Conservation (phyloP, 345 rosid species). For the Citrus unshiu region DNA sequence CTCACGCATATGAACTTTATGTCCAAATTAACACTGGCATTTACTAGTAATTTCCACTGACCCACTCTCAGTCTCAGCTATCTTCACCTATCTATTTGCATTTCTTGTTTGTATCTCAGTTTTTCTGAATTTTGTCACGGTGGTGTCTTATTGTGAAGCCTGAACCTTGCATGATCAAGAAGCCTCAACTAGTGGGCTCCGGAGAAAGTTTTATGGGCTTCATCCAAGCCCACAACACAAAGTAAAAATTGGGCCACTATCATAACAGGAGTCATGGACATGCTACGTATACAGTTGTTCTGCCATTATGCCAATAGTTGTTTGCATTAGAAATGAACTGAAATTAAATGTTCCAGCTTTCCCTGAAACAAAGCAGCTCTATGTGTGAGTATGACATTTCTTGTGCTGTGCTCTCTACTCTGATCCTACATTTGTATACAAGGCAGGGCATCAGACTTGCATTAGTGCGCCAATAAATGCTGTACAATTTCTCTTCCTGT, state of each 20-base stretch:
- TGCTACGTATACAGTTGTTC: no score
- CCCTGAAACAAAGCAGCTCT: background rate
- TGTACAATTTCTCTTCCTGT: conserved; percentile 20
- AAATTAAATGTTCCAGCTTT: conserved; percentile 3
- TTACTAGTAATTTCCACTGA: no score
- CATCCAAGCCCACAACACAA: background rate
- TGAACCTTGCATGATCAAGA: background rate
- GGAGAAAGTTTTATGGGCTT: background rate
- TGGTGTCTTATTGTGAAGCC: no score
- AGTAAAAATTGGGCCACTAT: no score
- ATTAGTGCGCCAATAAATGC: conserved; percentile 20
- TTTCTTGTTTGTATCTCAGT: no score
- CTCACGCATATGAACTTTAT: no score
- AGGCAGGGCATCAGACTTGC: background rate
- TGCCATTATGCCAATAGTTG: no score
- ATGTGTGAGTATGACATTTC: background rate
- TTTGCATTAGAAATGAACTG: background rate
- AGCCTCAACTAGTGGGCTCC: background rate
- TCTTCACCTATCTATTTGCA: no score
- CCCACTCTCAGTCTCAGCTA: no score
- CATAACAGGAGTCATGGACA: no score
- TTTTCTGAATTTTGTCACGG: no score
- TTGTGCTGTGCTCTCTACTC: background rate
- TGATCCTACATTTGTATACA: background rate
- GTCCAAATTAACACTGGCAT: no score